Conservation (phyloP, 129 eudicot genomes). For the Oenanthe sinensis region DNA sequence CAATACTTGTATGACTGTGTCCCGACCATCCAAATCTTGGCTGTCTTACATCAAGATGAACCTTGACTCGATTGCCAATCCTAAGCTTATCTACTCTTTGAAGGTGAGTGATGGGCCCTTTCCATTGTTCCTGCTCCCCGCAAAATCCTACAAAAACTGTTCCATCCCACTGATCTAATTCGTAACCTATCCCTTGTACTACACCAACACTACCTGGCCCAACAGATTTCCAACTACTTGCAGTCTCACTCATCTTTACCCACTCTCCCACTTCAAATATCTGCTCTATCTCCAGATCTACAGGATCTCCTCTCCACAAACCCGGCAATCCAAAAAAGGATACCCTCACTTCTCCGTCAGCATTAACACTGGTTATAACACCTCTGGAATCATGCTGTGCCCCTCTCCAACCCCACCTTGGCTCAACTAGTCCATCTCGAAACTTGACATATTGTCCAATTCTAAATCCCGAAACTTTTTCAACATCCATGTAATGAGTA, state of each 20-base stretch:
- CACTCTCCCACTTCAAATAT: constrained; percentile 90
- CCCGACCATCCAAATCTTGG: constrained; percentile 98
- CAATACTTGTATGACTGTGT: constrained; percentile 71
- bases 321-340: constrained; percentile 63
- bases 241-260: constrained; percentile 46
- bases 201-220: constrained; percentile 73
- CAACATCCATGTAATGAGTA: constrained; percentile 76
- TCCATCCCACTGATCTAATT: constrained; percentile 64
- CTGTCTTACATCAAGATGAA: constrained; percentile 50
- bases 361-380: constrained; percentile 61
- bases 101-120: constrained; percentile 46
- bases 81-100: constrained; percentile 49
- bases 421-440: constrained; percentile 69
- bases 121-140: constrained; percentile 91
- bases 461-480: constrained; percentile 64
- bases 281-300: constrained; percentile 67
- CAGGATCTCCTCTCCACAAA: constrained; percentile 94
- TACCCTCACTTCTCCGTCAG: constrained; percentile 82
- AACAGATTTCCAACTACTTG: constrained; percentile 66
- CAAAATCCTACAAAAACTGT: constrained; percentile 63
- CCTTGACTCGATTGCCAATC: constrained; percentile 69
- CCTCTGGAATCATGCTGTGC: constrained; percentile 63
- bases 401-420: constrained; percentile 98
- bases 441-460: constrained; percentile 79
- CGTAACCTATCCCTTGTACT: constrained; percentile 72